Base-by-base conservation (phyloP, 768 basidiomycete species). In the Zangia roseola region DNA sequence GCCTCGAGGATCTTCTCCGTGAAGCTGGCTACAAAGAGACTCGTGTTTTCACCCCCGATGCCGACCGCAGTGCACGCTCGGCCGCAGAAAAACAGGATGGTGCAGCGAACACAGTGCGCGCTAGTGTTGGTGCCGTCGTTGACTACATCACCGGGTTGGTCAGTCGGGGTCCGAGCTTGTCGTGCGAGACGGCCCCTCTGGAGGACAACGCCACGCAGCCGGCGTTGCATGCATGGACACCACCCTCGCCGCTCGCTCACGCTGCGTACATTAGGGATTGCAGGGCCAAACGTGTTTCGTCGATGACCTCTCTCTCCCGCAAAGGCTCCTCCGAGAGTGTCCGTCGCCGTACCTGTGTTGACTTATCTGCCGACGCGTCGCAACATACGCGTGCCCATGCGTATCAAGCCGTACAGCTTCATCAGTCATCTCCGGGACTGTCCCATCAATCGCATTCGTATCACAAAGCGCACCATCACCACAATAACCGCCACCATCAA, bases 1-100 rank as follows among this genome's bases (percentile, higher is more conserved):
- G 82, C 6, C 76, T 95, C 17, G 93, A 93, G 55, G 90, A 94
- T 69, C 74, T 97, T 16, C 75, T 97, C 23, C 75, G 81, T 42
- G 88, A 92, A 64, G 91, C 91, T 1, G 93, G 93, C 2, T 94
- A 94, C 74, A 92, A 91, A 65, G 93, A 95, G 62, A 94, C 91
- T 4, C 80, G 92, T 36, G 78, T 97, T 10, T 88, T 90, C 59
- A 94, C 93, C 0, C 92, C 93, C 8, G 90, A 93, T 67, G 72
- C 77, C 5, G 88, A 91, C 50, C 76, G 79, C 33, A 60, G 62
- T 16, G 71, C 64, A 21, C 58, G 60, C 19, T 61, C 60, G 10
- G 62, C 66, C 12, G 13, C 43, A 9, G 59, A 48, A 53, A 65
- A 58, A 28, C 54, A 44, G 30, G 60, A 47, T 50, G 51, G 62